Base-by-base conservation (phyloP, 108 stramenopile species). In the Cyclotella atomus region DNA sequence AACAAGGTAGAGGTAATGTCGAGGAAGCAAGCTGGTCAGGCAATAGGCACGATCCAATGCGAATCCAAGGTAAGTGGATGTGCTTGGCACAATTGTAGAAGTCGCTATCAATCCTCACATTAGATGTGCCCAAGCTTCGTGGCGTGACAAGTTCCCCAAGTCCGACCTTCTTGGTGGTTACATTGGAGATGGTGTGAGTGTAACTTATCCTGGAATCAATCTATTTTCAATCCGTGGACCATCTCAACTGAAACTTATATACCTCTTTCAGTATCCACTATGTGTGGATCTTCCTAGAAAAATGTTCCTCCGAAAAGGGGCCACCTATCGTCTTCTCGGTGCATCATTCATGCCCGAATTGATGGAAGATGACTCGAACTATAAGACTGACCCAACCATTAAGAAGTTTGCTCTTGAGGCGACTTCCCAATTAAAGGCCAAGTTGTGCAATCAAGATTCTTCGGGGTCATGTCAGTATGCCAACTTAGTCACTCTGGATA, bases 61-160 rank as follows among this genome's bases (percentile, higher is more conserved):
- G 67, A 68, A 86, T 89, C 38, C 52, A n/a, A n/a, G n/a, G n/a
- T n/a, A n/a, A n/a, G n/a, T n/a, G n/a, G n/a, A n/a, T n/a, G n/a
- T n/a, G n/a, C n/a, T n/a, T n/a, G n/a, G n/a, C n/a, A n/a, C n/a
- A n/a, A n/a, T n/a, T n/a, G n/a, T n/a, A n/a, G n/a, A n/a, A n/a
- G n/a, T n/a, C n/a, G n/a, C n/a, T n/a, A n/a, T n/a, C n/a, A n/a
- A n/a, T n/a, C n/a, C n/a, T n/a, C n/a, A n/a, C n/a, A n/a, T n/a
- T n/a, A n/a, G n/a, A n/a, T n/a, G n/a, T n/a, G n/a, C n/a, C n/a
- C n/a, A 79, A 56, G 55, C 77, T 8, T 60, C 52, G 29, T 75
- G 65, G 75, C 77, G 79, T n/a, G 87, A 89, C 66, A 62, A 64
- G 28, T 87, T 89, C 61, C 89, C 84, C 0, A 85, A 89, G 79